Conservation (phyloP, 768 basidiomycete species). For the Clathrus columnatus region DNA sequence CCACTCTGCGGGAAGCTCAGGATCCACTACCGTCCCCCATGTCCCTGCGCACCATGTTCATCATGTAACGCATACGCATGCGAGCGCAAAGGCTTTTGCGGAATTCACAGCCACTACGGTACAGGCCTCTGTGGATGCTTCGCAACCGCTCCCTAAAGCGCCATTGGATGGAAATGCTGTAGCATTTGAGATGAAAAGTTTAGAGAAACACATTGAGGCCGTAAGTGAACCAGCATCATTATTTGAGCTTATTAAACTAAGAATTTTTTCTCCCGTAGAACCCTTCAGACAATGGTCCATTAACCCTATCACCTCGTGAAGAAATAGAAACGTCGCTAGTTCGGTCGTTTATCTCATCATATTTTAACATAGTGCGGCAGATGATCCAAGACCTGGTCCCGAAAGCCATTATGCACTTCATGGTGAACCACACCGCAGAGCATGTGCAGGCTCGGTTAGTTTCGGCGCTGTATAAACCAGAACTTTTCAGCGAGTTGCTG, state of each 20-base stretch:
- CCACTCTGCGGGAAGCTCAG: neutral
- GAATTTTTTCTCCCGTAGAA: conserved; percentile 28
- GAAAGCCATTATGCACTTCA: conserved; percentile 96
- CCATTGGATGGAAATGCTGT: conserved; percentile 68
- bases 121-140: conserved; percentile 11
- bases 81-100: neutral
- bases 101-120: conserved; percentile 19
- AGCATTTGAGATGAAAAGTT: conserved; percentile 97
- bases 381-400: conserved; percentile 95
- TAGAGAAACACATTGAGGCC: conserved; percentile 95
- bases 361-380: conserved; percentile 93
- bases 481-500: conserved; percentile 81
- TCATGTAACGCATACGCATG: neutral
- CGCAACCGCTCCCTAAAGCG: conserved; percentile 1
- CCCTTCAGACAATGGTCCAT: conserved; percentile 44
- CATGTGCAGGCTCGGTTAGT: conserved; percentile 96
- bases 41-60: neutral
- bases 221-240: conserved; percentile 20
- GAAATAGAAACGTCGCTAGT: conserved; percentile 97
- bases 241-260: too few relatives aligned
- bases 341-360: conserved; percentile 88
- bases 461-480: conserved; percentile 90
- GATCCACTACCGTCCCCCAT: neutral
- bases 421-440: conserved; percentile 95
- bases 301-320: conserved; percentile 66